phyloP scores from a whole-genome alignment of 805 yeast genomes.

The Gaillardinia entomophila region DNA sequence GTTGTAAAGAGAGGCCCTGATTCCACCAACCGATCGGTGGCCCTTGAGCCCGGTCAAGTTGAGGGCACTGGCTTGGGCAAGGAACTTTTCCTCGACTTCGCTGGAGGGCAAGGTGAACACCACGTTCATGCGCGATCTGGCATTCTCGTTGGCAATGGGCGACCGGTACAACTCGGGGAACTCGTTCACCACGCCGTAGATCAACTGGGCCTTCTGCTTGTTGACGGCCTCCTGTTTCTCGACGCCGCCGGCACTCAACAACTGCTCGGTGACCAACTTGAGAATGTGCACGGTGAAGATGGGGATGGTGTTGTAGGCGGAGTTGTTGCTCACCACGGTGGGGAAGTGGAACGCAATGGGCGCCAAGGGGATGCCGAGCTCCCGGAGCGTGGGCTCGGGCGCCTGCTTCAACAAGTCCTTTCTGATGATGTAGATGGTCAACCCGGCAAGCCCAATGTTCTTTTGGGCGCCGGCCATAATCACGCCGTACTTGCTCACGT shows the following conservation, averaged over 20 bases:
- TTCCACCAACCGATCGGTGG: conserved; percentile 95
- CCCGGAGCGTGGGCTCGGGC: conserved; percentile 52
- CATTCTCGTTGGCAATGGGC: conserved; percentile 52
- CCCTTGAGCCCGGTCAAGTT: conserved; percentile 83
- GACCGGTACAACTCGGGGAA: conserved; percentile 60
- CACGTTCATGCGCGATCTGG: conserved; percentile 86
- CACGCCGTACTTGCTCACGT: conserved; percentile 78
- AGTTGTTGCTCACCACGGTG: conserved; percentile 78
- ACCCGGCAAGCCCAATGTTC: conserved; percentile 95
- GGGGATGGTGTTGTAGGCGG: conserved; percentile 94
- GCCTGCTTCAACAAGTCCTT: conserved; percentile 69
- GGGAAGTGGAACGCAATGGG: conserved; percentile 91
- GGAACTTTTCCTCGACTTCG: conserved; percentile 62
- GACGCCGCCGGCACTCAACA: conserved; percentile 70
- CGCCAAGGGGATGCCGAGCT: conserved; percentile 63
- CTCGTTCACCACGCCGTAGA: conserved; percentile 63
- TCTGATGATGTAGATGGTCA: conserved; percentile 85
- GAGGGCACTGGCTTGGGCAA: conserved; percentile 55
- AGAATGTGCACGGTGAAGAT: conserved; percentile 86
- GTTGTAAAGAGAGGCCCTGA: conserved; percentile 88
- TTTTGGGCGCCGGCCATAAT: conserved; percentile 98
- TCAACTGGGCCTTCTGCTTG: conserved; percentile 50
- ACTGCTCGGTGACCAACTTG: conserved; percentile 64
- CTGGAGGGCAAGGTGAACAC: conserved; percentile 73
- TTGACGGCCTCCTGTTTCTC: conserved; percentile 53